Evolutionary conservation across 2,329 filamentous ascomycete genomes (phyloP), one percentile per base, ranked within the genome.

Genomic region (Clarireedia monteithiana): DNA sequence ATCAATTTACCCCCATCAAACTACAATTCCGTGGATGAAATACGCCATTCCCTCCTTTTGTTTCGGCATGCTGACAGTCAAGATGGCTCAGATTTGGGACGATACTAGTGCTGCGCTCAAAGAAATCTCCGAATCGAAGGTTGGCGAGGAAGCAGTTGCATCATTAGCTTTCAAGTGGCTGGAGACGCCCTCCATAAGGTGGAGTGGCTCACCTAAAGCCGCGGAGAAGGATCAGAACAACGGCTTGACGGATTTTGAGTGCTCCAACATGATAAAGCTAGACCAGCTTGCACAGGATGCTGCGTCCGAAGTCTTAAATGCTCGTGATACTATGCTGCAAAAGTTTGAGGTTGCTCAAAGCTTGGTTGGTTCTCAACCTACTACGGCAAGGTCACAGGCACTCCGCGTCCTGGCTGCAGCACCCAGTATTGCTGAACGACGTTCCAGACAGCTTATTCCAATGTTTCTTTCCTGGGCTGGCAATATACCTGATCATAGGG

Each of bases 1-100:
- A 2, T 72, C 78, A 15, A 69, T 77, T 20, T 71, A 72, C 14
- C 73, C 78, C 53, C 72, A 72, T 30, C 95, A 94, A 67, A 72
- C 79, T 5, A 73, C 80, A 2, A 77, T 81, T 39, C 80, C 80
- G 1, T 88, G 86, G 82, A 73, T 95, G 61, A 77, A 81, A 57
- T 78, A 81, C 64, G 83, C 90, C 6, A 79, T 97, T 30, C 88
- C 91, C 0, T 79, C 82, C 0, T 97, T 91, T 66, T 84, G 90
- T 64, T 96, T 96, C 64, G 94, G 94, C 49, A 80, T 96, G 71
- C 78, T 97, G 58, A 94, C 91, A 0, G 84, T 95, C 49, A 89
- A 87, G 63, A 77, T 96, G 61, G 82, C 91, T 0, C 90, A 90
- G 38, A 77, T 95, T 5, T 96, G 92, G 89, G 89, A 95, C 58